Conservation (phyloP, 805 yeast species). For the Schwanniomyces occidentalis region DNA sequence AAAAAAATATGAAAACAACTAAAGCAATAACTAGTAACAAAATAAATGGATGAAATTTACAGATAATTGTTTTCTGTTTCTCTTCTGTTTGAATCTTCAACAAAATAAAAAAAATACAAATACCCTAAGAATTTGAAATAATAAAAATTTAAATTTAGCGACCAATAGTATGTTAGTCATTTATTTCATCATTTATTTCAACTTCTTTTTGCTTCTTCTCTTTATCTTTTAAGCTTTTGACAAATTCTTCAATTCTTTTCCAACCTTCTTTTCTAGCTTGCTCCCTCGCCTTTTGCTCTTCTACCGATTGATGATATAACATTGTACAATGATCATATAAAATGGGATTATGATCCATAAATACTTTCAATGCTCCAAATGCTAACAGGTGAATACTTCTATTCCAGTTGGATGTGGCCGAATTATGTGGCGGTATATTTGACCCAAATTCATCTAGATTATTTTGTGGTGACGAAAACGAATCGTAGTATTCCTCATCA, state of each 20-base stretch:
- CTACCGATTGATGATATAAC: conserved; percentile 75
- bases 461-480: conserved; percentile 36
- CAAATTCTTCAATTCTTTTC: conserved; percentile 66
- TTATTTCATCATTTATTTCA: no score
- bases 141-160: no score
- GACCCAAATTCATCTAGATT: conserved; percentile 33
- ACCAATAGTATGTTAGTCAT: no score
- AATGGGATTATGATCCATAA: conserved; percentile 89
- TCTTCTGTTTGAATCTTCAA: no score
- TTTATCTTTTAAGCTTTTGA: conserved; percentile 26
- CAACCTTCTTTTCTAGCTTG: conserved; percentile 66
- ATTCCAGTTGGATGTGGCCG: conserved; percentile 78
- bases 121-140: no score
- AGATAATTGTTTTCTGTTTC: no score
- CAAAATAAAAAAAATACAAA: no score
- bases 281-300: conserved; percentile 67
- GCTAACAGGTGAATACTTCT: conserved; percentile 90
- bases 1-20: no score
- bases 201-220: no score
- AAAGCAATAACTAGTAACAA: no score
- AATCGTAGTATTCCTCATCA: conserved; percentile 46
- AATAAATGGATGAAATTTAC: no score
- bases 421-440: conserved; percentile 42
- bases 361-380: conserved; percentile 84
- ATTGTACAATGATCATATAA: conserved; percentile 92